These are phyloP conservation scores for Elsinoe batatas DNA, from an alignment of 2,329 filamentous ascomycete genomes.

Conservation along the genomic window DNA sequence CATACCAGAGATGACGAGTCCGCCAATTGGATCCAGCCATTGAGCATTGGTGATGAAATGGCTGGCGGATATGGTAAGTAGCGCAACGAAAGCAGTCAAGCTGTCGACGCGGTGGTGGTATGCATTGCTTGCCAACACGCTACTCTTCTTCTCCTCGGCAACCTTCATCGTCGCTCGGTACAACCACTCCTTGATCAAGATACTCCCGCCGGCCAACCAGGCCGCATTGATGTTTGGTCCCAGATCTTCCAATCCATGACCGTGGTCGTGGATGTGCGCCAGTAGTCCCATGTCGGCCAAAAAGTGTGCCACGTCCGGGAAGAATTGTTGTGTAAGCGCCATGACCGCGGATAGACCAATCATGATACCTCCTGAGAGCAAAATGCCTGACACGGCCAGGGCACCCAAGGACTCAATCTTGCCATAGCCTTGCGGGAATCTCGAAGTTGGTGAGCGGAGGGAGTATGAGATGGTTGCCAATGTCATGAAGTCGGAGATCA, in stretches of 20 bases:
- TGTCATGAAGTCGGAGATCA: slow-evolving; percentile 90
- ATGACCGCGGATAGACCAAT: slow-evolving; percentile 66
- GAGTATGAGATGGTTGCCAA: slow-evolving; percentile 92
- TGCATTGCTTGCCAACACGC: slow-evolving; percentile 89
- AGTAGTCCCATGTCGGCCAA: slow-evolving; percentile 36
- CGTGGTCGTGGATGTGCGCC: slow-evolving; percentile 50
- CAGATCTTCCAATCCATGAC: slow-evolving; percentile 41
- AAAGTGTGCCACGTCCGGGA: slow-evolving; percentile 35
- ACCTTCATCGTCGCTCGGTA: slow-evolving; percentile 98
- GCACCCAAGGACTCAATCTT: slow-evolving; percentile 97
- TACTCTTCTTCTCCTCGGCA: slow-evolving; percentile 85
- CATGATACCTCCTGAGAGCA: slow-evolving; percentile 79
- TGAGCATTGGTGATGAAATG: slow-evolving; percentile 76
- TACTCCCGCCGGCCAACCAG: slow-evolving; percentile 85
- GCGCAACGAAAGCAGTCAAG: slow-evolving; percentile 84
- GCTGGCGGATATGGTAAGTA: slow-evolving; percentile 79
- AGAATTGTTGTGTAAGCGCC: slow-evolving; percentile 44
- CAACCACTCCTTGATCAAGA: slow-evolving; percentile 90
- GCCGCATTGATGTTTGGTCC: slow-evolving; percentile 85
- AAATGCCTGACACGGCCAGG: slow-evolving; percentile 81
- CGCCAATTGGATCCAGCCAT: slow-evolving; percentile 91
- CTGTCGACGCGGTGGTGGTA: slow-evolving; percentile 95
- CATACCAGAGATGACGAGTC: slow-evolving; percentile 83
- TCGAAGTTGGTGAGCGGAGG: slow-evolving; percentile 68
- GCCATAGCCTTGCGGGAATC: slow-evolving; percentile 85